These are phyloP conservation scores for Pseudogymnoascus sp. DNA, from an alignment of 2,329 filamentous ascomycete genomes.

Conservation along the genomic window DNA sequence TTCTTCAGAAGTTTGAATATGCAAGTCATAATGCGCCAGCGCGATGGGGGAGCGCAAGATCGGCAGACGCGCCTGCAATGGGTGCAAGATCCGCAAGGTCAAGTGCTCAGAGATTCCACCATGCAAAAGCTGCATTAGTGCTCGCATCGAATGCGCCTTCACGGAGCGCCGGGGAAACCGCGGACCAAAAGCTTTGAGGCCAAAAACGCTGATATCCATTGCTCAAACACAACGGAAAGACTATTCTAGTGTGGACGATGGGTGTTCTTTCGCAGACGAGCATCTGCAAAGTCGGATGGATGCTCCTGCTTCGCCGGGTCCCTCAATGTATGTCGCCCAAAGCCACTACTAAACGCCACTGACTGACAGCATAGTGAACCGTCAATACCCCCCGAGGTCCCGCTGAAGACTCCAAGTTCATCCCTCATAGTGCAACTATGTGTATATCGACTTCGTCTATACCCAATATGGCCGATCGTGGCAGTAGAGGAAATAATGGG, in stretches of 20 bases:
- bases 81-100: slow-evolving; percentile 45
- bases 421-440: slow-evolving; percentile 17
- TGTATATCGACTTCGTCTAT: slow-evolving; percentile 39
- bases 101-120: slow-evolving; percentile 40
- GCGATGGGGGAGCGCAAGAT: slow-evolving; percentile 16
- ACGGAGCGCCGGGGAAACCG: slow-evolving; percentile 35
- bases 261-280: neutral
- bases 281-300: neutral
- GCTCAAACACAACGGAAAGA: slow-evolving; percentile 23
- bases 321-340: neutral
- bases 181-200: slow-evolving; percentile 38
- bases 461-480: slow-evolving; percentile 44
- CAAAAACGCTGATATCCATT: slow-evolving; percentile 37
- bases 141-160: slow-evolving; percentile 42
- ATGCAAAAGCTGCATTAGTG: slow-evolving; percentile 36
- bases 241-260: neutral
- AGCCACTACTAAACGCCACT: neutral
- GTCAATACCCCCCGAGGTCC: neutral
- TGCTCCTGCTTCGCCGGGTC: neutral
- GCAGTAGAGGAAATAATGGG: slow-evolving; percentile 35
- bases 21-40: neutral
- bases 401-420: slow-evolving; percentile 13
- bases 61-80: slow-evolving; percentile 39
- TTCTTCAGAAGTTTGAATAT: slow-evolving; percentile 7
- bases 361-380: neutral